These are phyloP conservation scores for Podospora sp. DNA, from an alignment of 495 filamentous ascomycete species.

Conservation along the genomic window DNA sequence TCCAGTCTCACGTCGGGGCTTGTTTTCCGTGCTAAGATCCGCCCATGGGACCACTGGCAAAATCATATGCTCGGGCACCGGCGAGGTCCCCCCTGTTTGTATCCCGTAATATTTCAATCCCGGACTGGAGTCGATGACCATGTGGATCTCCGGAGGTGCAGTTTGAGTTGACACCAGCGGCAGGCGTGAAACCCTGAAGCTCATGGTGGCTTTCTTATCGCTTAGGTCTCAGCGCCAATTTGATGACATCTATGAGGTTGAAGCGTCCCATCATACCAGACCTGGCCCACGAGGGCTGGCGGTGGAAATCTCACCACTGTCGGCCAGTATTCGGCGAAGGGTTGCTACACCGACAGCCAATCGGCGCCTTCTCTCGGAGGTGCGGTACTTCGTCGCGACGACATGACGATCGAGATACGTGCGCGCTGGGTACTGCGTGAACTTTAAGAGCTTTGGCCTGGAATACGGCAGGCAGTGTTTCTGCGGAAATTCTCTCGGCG, in stretches of 20 bases:
- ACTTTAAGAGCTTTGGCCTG: constrained; percentile 22
- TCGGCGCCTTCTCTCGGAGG: constrained; percentile 28
- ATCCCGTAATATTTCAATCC: not conserved
- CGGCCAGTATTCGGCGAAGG: constrained; percentile 35
- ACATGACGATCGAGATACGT: constrained; percentile 40
- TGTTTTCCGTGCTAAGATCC: not conserved
- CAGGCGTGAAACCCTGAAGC: too few species aligned
- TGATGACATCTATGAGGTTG: too few species aligned
- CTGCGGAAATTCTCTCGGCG: constrained; percentile 26
- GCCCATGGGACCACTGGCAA: not conserved
- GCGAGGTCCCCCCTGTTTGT: not conserved
- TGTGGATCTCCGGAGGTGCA: not conserved
- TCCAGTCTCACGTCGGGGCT: not conserved
- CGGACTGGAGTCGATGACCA: not conserved
- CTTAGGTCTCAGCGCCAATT: too few species aligned
- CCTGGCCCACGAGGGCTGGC: constrained; percentile 7
- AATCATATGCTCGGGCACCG: not conserved
- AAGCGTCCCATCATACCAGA: not conserved
- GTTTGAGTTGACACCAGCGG: not conserved
- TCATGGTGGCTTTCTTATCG: too few species aligned
- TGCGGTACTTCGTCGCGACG: constrained; percentile 17
- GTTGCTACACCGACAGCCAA: constrained; percentile 42
- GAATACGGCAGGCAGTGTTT: constrained; percentile 26
- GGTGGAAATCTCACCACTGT: constrained; percentile 34
- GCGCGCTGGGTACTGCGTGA: constrained; percentile 37